These are phyloP conservation scores for Myxozyma lipomycoides DNA, from an alignment of 805 yeast genomes.

Conservation along the genomic window DNA sequence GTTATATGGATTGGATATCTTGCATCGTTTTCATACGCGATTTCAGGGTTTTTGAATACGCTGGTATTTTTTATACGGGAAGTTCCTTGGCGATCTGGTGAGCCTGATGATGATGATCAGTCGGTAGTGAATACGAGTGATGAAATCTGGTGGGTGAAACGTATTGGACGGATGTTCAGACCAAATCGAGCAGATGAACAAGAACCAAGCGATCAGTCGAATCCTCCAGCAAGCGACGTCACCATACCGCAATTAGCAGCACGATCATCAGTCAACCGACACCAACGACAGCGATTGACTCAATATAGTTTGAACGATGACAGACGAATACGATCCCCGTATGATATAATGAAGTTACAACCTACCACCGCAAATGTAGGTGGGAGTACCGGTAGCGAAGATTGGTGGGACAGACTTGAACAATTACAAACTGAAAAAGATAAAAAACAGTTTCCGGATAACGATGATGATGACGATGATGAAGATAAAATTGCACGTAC, in stretches of 20 bases:
- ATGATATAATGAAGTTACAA: slow-evolving; percentile 18
- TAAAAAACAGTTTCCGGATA: too few species aligned
- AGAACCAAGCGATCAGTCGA: too few species aligned
- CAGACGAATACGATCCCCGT: slow-evolving; percentile 10
- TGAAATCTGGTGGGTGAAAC: too few species aligned
- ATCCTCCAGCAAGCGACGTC: too few species aligned
- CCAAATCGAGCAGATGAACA: too few species aligned
- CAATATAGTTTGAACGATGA: too few species aligned
- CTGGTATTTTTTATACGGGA: slow-evolving; percentile 73
- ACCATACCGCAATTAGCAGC: too few species aligned
- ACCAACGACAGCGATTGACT: too few species aligned
- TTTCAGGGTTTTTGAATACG: slow-evolving; percentile 74
- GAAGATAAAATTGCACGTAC: not conserved
- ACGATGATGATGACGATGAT: not conserved
- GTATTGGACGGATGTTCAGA: too few species aligned
- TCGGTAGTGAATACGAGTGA: not conserved
- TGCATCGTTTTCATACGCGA: slow-evolving; percentile 75
- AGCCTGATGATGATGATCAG: not conserved
- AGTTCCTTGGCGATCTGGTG: slow-evolving; percentile 56
- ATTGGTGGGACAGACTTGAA: slow-evolving; percentile 11
- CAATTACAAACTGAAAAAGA: not conserved
- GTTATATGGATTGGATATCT: slow-evolving; percentile 60
- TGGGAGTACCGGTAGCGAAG: not conserved
- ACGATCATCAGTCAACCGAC: too few species aligned
- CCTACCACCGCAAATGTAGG: not conserved